Conservation (phyloP, 1,139 yeast genomes). For the Saccharomycopsis hybrid region DNA sequence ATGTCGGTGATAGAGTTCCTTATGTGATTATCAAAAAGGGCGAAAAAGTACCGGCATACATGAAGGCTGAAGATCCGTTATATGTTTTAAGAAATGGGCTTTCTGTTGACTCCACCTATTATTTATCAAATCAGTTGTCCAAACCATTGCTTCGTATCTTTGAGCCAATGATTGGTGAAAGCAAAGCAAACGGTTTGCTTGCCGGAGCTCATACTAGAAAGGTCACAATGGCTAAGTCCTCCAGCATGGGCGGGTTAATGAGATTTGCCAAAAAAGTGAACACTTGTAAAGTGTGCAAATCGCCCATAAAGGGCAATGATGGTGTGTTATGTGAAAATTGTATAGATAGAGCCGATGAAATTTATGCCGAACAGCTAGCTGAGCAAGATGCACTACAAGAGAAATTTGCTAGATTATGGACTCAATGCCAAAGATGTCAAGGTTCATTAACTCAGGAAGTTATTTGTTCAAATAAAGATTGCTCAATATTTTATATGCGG, state of each 20-base stretch:
- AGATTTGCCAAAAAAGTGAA: conserved; percentile 86
- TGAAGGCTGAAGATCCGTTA: conserved; percentile 94
- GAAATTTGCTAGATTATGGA: conserved; percentile 88
- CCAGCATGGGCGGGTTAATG: conserved; percentile 78
- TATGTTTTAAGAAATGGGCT: conserved; percentile 86
- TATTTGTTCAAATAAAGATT: conserved; percentile 88
- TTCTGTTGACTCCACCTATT: conserved; percentile 92
- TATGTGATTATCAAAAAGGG: conserved; percentile 86
- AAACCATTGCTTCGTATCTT: conserved; percentile 92
- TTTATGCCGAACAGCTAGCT: conserved; percentile 73
- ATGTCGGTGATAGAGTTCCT: conserved; percentile 96
- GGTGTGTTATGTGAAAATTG: conserved; percentile 82
- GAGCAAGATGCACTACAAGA: conserved; percentile 76
- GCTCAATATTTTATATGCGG: conserved; percentile 97
- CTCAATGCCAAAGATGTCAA: conserved; percentile 97
- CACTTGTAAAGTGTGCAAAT: conserved; percentile 80
- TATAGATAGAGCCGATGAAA: conserved; percentile 61
- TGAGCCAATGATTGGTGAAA: conserved; percentile 90
- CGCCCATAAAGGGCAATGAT: conserved; percentile 56
- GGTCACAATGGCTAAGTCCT: conserved; percentile 56
- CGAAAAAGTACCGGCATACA: conserved; percentile 80
- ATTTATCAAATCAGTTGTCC: conserved; percentile 85
- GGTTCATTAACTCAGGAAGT: conserved; percentile 96
- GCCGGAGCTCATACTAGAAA: conserved; percentile 81
- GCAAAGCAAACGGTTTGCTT: conserved; percentile 69